A percentile compares a stretch with the other conserved stretches of the same genome.
phyloP scores from a whole-genome alignment of 495 filamentous ascomycete genomes.

The Talaromyces borbonicus region DNA sequence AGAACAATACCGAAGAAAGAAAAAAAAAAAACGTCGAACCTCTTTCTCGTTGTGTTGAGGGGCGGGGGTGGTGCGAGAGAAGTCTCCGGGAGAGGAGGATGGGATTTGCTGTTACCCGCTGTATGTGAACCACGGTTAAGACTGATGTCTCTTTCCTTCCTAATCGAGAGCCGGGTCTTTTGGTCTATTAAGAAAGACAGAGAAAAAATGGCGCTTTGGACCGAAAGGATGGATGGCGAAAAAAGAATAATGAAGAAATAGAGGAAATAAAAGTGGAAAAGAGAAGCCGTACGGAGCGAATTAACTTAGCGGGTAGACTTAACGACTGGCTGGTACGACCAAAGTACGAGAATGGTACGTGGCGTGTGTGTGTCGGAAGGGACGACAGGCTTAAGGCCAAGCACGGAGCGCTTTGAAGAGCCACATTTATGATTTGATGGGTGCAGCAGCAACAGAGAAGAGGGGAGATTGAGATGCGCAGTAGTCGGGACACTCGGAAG shows the following conservation, averaged over 20 bases:
- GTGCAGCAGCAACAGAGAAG: background rate
- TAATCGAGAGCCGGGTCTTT: background rate
- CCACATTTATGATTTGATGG: slow-evolving; percentile 3
- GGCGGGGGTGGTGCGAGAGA: background rate
- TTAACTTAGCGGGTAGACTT: background rate
- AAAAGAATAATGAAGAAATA: slow-evolving; percentile 11
- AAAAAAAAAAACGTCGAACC: background rate
- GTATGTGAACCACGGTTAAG: slow-evolving; percentile 1
- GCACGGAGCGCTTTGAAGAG: background rate
- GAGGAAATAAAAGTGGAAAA: slow-evolving; percentile 9
- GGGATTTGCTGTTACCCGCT: slow-evolving; percentile 6
- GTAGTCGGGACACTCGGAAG: background rate
- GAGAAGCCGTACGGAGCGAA: background rate
- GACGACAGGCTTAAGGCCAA: background rate
- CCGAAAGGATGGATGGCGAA: slow-evolving; percentile 12
- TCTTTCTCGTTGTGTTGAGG: background rate
- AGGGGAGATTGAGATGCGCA: too few relatives aligned
- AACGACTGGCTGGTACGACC: background rate
- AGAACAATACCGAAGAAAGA: too few relatives aligned
- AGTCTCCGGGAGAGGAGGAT: background rate
- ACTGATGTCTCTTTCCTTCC: background rate
- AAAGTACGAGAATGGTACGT: background rate
- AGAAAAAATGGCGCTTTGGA: slow-evolving; percentile 1
- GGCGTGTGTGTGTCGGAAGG: background rate
- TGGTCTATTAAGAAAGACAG: slow-evolving; percentile 6